Conservation (phyloP, 2,329 filamentous ascomycete species). For the Pseudogymnoascus sp. region DNA sequence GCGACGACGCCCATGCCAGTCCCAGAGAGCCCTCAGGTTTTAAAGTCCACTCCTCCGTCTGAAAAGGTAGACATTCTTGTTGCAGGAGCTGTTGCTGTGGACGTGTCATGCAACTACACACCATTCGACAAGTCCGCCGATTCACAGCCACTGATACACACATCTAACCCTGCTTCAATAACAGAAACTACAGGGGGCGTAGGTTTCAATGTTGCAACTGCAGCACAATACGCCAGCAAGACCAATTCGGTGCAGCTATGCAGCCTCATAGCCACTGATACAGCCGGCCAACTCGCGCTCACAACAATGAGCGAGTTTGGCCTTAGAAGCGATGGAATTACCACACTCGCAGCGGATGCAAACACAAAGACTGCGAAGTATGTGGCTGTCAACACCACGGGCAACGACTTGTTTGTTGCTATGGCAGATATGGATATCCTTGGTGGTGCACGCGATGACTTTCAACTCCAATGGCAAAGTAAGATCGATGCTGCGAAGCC, state of each 20-base stretch:
- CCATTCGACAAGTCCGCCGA: constrained; percentile 21
- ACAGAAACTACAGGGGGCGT: constrained; percentile 82
- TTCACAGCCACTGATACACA: constrained; percentile 20
- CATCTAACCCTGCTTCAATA: constrained; percentile 54
- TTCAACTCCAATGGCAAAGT: constrained; percentile 51
- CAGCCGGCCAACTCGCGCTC: constrained; percentile 66
- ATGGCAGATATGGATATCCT: constrained; percentile 82
- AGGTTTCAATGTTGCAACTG: constrained; percentile 82
- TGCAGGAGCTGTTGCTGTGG: constrained; percentile 82
- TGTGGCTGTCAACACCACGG: constrained; percentile 75
- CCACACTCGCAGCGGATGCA: constrained; percentile 19
- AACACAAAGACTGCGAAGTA: constrained; percentile 77
- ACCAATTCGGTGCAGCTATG: constrained; percentile 60
- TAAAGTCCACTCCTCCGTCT: not conserved
- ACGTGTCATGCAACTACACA: constrained; percentile 73
- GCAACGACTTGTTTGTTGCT: constrained; percentile 78
- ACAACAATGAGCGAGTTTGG: constrained; percentile 56
- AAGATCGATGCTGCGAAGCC: constrained; percentile 50
- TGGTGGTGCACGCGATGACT: constrained; percentile 40
- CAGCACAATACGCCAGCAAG: constrained; percentile 62
- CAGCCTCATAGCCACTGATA: constrained; percentile 74
- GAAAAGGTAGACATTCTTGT: constrained; percentile 62
- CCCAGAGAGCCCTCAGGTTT: not conserved
- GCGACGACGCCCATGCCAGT: not conserved
- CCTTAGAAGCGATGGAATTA: constrained; percentile 56